phyloP scores from a whole-genome alignment of 306 rosid species.

The Hippophae gyantsensis region DNA sequence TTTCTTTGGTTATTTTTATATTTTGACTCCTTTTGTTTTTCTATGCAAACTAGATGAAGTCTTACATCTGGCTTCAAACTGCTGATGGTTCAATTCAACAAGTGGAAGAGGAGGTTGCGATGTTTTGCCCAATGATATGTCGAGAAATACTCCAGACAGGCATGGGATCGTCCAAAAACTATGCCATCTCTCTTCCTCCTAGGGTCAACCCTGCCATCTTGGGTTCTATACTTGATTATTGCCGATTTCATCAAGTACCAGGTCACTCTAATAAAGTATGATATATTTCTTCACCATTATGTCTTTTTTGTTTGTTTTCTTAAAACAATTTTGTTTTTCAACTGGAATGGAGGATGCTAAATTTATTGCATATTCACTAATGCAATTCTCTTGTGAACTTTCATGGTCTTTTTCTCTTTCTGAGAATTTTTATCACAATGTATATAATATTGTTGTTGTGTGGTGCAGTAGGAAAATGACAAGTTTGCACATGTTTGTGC shows the following conservation, averaged over 20 bases:
- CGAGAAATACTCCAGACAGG: constrained; percentile 70
- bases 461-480: constrained; percentile 14
- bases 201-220: constrained; percentile 70
- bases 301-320: constrained; percentile 6
- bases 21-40: constrained; percentile 11
- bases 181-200: constrained; percentile 81
- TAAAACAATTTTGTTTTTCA: background rate
- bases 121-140: constrained; percentile 90
- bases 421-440: background rate
- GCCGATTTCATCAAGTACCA: constrained; percentile 74
- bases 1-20: constrained; percentile 7
- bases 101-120: constrained; percentile 87
- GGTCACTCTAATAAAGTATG: constrained; percentile 81
- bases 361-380: background rate
- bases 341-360: background rate
- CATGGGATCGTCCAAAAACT: constrained; percentile 76
- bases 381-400: background rate
- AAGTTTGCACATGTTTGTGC: constrained; percentile 8
- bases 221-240: constrained; percentile 76
- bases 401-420: background rate
- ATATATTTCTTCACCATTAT: constrained; percentile 10
- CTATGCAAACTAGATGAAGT: constrained; percentile 58
- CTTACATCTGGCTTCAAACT: constrained; percentile 85
- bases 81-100: constrained; percentile 82
- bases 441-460: background rate